phyloP scores from a whole-genome alignment of 2,329 filamentous ascomycete species.

The Rutstroemia sydowiana region DNA sequence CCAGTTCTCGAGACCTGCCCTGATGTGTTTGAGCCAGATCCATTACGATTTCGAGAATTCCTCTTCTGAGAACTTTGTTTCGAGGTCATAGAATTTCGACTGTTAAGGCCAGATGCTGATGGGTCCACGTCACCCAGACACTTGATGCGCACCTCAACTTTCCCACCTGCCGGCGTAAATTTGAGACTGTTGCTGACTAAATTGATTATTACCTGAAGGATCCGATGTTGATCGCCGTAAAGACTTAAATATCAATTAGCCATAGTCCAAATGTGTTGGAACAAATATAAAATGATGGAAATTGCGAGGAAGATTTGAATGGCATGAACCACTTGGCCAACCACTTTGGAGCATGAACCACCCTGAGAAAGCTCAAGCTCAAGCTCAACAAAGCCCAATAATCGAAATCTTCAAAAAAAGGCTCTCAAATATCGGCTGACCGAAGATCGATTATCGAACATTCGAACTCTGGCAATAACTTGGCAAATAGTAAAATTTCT shows the following conservation, averaged over 20 bases:
- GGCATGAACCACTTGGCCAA: no score
- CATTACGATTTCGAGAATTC: conserved; percentile 16
- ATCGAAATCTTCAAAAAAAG: no score
- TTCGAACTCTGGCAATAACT: no score
- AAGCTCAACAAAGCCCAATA: no score
- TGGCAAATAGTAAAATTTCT: conserved; percentile 7
- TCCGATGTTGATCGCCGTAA: conserved; percentile 88
- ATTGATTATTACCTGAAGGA: conserved; percentile 89
- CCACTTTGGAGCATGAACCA: no score
- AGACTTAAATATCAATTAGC: no score
- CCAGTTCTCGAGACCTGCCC: conserved; percentile 37
- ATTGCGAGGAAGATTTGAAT: no score
- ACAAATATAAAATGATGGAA: neutral
- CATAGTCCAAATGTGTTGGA: conserved; percentile 28
- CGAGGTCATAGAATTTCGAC: conserved; percentile 21
- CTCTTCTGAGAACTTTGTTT: conserved; percentile 25
- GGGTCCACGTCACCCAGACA: conserved; percentile 53
- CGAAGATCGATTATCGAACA: no score
- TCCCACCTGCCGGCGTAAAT: conserved; percentile 73
- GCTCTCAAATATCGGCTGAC: no score
- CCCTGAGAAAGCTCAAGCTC: no score
- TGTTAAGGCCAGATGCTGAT: conserved; percentile 16
- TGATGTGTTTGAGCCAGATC: conserved; percentile 28
- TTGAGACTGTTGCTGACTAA: conserved; percentile 88
- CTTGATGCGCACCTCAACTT: conserved; percentile 67